These are phyloP conservation scores for Isatis tinctoria DNA, from an alignment of 345 rosid species.

Conservation along the genomic window DNA sequence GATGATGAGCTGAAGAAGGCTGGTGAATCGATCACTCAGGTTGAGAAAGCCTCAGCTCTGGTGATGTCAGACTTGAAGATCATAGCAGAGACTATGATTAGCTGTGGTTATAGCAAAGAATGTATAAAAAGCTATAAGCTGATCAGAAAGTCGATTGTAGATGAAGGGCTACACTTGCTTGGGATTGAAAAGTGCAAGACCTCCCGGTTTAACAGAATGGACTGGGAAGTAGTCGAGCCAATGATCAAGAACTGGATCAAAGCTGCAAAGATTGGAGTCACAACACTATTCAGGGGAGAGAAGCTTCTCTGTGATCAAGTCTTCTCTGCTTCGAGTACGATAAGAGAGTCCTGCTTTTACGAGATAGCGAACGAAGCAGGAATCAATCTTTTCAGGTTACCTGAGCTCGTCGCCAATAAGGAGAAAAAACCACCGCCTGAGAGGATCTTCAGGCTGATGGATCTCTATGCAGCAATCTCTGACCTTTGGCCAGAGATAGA, in stretches of 20 bases:
- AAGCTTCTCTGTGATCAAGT: slow-evolving; percentile 64
- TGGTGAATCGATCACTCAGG: slow-evolving; percentile 38
- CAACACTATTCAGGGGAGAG: slow-evolving; percentile 56
- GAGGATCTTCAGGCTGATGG: slow-evolving; percentile 55
- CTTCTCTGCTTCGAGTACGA: slow-evolving; percentile 43
- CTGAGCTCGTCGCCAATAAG: slow-evolving; percentile 49
- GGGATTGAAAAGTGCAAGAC: slow-evolving; percentile 44
- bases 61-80: slow-evolving; percentile 58
- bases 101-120: slow-evolving; percentile 68
- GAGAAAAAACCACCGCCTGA: slow-evolving; percentile 41
- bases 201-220: slow-evolving; percentile 47
- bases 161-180: slow-evolving; percentile 56
- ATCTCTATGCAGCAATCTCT: slow-evolving; percentile 53
- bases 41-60: slow-evolving; percentile 31
- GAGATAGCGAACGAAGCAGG: slow-evolving; percentile 65
- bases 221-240: slow-evolving; percentile 44
- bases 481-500: slow-evolving; percentile 66
- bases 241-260: slow-evolving; percentile 63
- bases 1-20: slow-evolving; percentile 32
- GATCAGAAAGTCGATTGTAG: slow-evolving; percentile 58
- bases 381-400: slow-evolving; percentile 50
- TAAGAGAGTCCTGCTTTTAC: slow-evolving; percentile 61
- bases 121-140: slow-evolving; percentile 50
- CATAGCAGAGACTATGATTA: slow-evolving; percentile 73
- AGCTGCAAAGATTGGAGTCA: slow-evolving; percentile 58